Evolutionary conservation across 1,284 basidiomycete species (phyloP), one percentile per base, ranked within the genome.

Genomic region (Quambalaria eucalypti): DNA sequence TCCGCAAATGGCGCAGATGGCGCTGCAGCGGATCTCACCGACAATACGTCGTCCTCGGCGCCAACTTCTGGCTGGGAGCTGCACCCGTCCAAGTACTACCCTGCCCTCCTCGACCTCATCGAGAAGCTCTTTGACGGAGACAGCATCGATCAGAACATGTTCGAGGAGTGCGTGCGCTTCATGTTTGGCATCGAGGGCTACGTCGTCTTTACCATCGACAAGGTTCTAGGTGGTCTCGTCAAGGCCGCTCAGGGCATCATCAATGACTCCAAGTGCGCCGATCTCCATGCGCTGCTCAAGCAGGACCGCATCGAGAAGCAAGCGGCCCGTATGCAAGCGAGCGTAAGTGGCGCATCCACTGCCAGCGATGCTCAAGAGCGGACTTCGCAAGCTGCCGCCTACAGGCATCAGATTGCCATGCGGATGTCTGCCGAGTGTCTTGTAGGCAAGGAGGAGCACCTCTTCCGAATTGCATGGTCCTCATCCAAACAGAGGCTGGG

Each of bases 171-270:
- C 67, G 85, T 95, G 81, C 80, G 95, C 57, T 90, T 88, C 83
- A 92, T 98, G 82, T 97, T 93, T 79, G 89, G 90, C 30, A 92
- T 86, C 63, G 87, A 90, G 81, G 91, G 90, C 66, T 93, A 88
- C 76, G 86, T 86, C 69, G 83, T 88, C 70, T 95, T 93, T 74
- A 95, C 91, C 0, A 78, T 95, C n/a, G 91, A 96, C 78, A 90
- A 93, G 76, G 81, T 93, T 49, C 83, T 93, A 52, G 87, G 86
- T 2, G 68, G 66, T 21, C 55, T 75, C 38, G 61, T 73, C 61
- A 75, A 75, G 59, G 59, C 64, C 39, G 70, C 86, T 1, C 90
- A 95, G 76, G 79, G 82, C 29, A 81, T 91, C 52, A 80, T 92
- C 30, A 78, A 82, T 2, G 93, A 97, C 69, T 74, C 81, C 28